Evolutionary conservation across 495 filamentous ascomycete genomes (phyloP), one percentile per base, ranked within the genome.

Genomic region (Pyronema omphalodes): DNA sequence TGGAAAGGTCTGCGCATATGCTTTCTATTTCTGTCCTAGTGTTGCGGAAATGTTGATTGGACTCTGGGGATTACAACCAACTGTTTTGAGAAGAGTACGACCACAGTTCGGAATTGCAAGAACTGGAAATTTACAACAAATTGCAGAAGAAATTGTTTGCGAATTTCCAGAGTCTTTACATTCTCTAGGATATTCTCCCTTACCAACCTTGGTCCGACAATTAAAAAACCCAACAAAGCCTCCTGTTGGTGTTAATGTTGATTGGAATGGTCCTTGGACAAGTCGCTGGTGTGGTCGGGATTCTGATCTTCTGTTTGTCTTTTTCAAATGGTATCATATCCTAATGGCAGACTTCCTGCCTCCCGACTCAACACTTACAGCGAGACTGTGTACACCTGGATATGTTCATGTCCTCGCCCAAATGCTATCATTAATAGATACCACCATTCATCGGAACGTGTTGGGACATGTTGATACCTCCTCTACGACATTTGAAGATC

Each of bases 1-100:
- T 63, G 91, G 89, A 50, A 95, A 93, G 67, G 86, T 87, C 12
- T 84, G 81, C 60, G 91, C 91, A 7, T 95, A 94, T 67, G 91
- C 91, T 36, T 98, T 94, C 68, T 93, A 91, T 64, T 96, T 94
- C 66, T 91, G 86, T 39, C 83, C 88, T 0, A 87, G 87, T 14
- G 76, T 94, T 53, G 83, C 87, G 37, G 88, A 95, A 60, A 77
- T 89, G 39, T 72, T 96, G 51, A 78, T 93, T 29, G 76, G 86
- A 23, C 68, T 95, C 19, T 94, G 89, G 91, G 77, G 78, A 40
- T 71, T 83, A 34, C 76, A 78, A 18, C 66, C 77, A 7, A 77
- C 76, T 52, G 65, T 74, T 33, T 72, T 93, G 58, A 78, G 83
- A 54, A 78, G 86, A 37, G 76, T 88, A 9, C 68, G 84, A 1